Evolutionary conservation across 2,329 filamentous ascomycete genomes (phyloP).

Genomic region (Ophiostoma sp.): DNA sequence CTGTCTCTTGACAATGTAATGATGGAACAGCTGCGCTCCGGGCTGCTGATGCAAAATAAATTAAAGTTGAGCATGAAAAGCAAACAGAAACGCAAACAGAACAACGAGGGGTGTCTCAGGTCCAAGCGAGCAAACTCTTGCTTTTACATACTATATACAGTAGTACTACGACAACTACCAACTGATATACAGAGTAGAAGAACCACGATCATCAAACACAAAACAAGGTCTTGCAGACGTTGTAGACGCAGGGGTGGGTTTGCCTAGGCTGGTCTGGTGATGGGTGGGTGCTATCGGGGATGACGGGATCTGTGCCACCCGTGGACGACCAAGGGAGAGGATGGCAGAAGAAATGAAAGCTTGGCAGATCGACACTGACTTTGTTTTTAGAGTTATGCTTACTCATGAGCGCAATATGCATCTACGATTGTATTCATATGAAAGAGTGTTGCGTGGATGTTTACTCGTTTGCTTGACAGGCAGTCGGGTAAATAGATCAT

Average conservation of each 20-base stretch:
- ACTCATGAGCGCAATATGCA: background rate
- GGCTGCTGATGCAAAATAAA: slow-evolving; percentile 1
- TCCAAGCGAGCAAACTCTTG: background rate
- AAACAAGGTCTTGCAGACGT: slow-evolving; percentile 1
- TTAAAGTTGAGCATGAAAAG: background rate
- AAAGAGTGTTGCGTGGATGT: no score
- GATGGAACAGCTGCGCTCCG: no score
- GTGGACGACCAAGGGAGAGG: background rate
- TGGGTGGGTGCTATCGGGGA: background rate
- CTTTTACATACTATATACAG: background rate
- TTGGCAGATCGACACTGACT: slow-evolving; percentile 8
- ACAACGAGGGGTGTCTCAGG: slow-evolving; percentile 8
- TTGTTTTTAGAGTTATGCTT: background rate
- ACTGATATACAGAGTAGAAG: background rate
- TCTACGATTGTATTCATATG: no score
- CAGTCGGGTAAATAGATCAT: no score
- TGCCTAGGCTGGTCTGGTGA: background rate
- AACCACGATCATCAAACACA: slow-evolving; percentile 13
- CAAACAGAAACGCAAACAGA: slow-evolving; percentile 9
- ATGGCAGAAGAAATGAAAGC: slow-evolving; percentile 11
- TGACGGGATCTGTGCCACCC: slow-evolving; percentile 7
- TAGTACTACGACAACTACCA: background rate
- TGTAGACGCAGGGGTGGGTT: background rate
- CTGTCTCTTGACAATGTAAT: no score
- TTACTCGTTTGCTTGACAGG: no score